Conservation (phyloP, 2,329 filamentous ascomycete genomes). For the Ascocoryne sarcoides region DNA sequence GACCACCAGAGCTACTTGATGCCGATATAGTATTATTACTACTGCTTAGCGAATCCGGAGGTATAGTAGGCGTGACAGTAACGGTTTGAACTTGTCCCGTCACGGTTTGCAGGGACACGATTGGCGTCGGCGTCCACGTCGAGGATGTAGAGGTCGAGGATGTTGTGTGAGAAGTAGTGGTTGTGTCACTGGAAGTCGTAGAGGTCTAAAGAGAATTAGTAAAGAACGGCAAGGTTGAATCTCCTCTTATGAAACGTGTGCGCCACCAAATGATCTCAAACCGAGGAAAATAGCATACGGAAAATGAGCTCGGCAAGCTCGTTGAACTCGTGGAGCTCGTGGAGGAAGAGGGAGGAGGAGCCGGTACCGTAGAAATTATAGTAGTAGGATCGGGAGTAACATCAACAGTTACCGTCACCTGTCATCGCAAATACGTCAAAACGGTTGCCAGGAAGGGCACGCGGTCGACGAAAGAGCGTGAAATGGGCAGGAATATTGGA, state of each 20-base stretch:
- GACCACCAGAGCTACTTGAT: conserved; percentile 22
- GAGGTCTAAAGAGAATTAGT: conserved; percentile 1
- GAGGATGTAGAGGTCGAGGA: conserved; percentile 11
- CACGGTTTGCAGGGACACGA: conserved; percentile 40
- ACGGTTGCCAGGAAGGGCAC: conserved; percentile 19
- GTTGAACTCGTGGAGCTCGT: conserved; percentile 1
- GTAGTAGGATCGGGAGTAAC: conserved; percentile 27
- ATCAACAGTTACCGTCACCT: conserved; percentile 25
- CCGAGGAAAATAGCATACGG: conserved; percentile 31
- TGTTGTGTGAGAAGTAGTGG: conserved; percentile 1
- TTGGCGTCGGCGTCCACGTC: conserved; percentile 30
- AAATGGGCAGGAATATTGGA: background rate
- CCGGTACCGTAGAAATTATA: conserved; percentile 7
- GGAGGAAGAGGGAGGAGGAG: conserved; percentile 6
- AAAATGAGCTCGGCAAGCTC: conserved; percentile 17
- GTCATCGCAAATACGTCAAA: conserved; percentile 26
- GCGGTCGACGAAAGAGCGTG: background rate
- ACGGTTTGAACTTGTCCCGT: conserved; percentile 49
- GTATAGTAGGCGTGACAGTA: conserved; percentile 39
- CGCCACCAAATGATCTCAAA: background rate
- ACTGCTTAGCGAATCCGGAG: conserved; percentile 19
- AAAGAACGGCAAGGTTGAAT: background rate
- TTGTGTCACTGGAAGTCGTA: conserved; percentile 1
- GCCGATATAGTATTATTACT: background rate
- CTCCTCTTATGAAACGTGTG: background rate